Evolutionary conservation across 2,329 filamentous ascomycete genomes (phyloP).

Genomic region (Paradendryphiella salina): DNA sequence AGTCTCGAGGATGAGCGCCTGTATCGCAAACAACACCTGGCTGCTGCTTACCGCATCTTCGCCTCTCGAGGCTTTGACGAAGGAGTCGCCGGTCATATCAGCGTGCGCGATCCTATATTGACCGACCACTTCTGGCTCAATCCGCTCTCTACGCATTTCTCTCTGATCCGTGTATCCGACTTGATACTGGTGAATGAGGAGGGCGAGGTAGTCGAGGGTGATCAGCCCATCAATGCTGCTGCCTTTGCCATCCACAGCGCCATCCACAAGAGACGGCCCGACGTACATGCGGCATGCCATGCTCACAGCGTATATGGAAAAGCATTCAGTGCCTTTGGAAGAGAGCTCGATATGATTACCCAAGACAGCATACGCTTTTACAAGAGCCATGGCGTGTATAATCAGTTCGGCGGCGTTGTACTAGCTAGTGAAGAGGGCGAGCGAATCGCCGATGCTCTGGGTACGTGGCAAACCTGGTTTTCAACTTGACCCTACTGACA

Average conservation of each 20-base stretch:
- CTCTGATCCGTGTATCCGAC: slow-evolving; percentile 48
- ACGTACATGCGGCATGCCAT: slow-evolving; percentile 51
- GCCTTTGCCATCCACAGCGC: slow-evolving; percentile 55
- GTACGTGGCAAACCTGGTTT: slow-evolving; percentile 7
- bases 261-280: slow-evolving; percentile 44
- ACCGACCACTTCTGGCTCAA: slow-evolving; percentile 49
- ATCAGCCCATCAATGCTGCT: slow-evolving; percentile 52
- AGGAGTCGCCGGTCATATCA: slow-evolving; percentile 53
- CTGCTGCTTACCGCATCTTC: slow-evolving; percentile 50
- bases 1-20: slow-evolving; percentile 48
- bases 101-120: slow-evolving; percentile 44
- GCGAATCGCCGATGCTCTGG: slow-evolving; percentile 48
- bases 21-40: slow-evolving; percentile 53
- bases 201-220: slow-evolving; percentile 47
- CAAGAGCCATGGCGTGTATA: slow-evolving; percentile 48
- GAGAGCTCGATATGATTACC: slow-evolving; percentile 53
- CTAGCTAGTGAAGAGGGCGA: slow-evolving; percentile 51
- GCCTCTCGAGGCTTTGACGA: slow-evolving; percentile 48
- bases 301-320: slow-evolving; percentile 54
- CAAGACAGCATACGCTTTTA: slow-evolving; percentile 53
- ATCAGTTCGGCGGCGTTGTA: slow-evolving; percentile 49
- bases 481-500: background rate
- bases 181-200: slow-evolving; percentile 52
- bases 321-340: slow-evolving; percentile 53
- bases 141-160: slow-evolving; percentile 52